Evolutionary conservation across 2,329 filamentous ascomycete genomes (phyloP).

Genomic region (Rugonectria rugulosa): DNA sequence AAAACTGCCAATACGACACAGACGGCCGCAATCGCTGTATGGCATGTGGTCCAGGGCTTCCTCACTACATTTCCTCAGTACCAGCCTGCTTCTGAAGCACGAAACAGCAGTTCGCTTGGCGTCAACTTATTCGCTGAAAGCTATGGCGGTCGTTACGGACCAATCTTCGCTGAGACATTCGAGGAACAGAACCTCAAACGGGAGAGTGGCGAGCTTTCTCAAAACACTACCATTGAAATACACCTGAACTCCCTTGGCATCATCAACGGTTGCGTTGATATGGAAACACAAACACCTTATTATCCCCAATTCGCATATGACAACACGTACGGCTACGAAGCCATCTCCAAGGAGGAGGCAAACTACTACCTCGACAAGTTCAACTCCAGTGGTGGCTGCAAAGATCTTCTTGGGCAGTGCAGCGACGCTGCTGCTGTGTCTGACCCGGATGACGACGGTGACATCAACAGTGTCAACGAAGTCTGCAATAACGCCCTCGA

Average conservation of each 20-base stretch:
- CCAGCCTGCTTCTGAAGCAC: constrained; percentile 50
- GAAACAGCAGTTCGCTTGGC: constrained; percentile 54
- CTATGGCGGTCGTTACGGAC: constrained; percentile 75
- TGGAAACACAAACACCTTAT: constrained; percentile 64
- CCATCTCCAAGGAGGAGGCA: constrained; percentile 61
- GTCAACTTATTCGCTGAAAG: constrained; percentile 74
- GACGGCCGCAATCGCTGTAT: constrained; percentile 65
- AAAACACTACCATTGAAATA: constrained; percentile 63
- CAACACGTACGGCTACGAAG: constrained; percentile 71
- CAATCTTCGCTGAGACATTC: constrained; percentile 65
- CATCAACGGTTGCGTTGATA: constrained; percentile 75
- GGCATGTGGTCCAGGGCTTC: constrained; percentile 72
- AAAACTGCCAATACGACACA: constrained; percentile 63
- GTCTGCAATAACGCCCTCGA: constrained; percentile 61
- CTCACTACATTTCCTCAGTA: constrained; percentile 66
- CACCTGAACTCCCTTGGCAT: constrained; percentile 71
- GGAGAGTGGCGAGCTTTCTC: constrained; percentile 55
- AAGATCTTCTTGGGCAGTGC: constrained; percentile 61
- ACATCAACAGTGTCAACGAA: constrained; percentile 47
- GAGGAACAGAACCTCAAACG: constrained; percentile 68
- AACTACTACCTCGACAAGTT: constrained; percentile 52
- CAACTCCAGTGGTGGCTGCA: constrained; percentile 55
- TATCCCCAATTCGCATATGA: constrained; percentile 66
- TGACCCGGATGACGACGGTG: constrained; percentile 53
- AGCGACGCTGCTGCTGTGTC: constrained; percentile 47